Conservation (phyloP, 345 rosid species). For the Acer campestre region DNA sequence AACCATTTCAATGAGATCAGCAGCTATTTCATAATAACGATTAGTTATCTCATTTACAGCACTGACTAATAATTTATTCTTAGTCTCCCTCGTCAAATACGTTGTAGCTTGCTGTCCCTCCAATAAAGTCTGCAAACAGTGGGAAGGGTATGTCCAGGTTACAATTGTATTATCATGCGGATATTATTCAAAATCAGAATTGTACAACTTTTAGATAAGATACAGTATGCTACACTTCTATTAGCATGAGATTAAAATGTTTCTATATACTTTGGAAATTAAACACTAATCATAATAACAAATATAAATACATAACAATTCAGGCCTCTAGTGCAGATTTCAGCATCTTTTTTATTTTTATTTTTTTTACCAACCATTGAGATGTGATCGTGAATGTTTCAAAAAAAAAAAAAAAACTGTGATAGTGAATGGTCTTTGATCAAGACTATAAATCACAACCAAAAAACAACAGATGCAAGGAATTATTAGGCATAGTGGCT, state of each 20-base stretch:
- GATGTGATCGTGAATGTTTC: not conserved
- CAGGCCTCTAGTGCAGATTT: not conserved
- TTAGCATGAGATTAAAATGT: not conserved
- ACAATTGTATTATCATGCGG: not conserved
- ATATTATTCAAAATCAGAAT: not conserved
- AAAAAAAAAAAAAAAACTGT: not conserved
- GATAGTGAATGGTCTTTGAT: too few species aligned
- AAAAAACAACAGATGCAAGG: not conserved
- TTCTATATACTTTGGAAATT: not conserved
- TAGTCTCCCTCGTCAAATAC: constrained; percentile 64
- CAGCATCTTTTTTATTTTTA: not conserved
- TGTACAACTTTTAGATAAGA: not conserved
- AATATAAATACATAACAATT: not conserved
- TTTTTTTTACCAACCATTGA: not conserved
- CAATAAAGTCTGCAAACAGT: constrained; percentile 56
- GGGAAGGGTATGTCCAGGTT: not conserved
- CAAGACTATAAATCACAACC: too few species aligned
- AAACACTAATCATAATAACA: not conserved
- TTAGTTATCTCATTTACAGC: constrained; percentile 72
- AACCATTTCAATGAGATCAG: constrained; percentile 84
- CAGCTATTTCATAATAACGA: constrained; percentile 76
- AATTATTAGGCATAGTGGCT: not conserved
- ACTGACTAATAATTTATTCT: constrained; percentile 51
- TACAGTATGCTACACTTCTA: not conserved
- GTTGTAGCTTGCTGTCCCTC: constrained; percentile 71